These are phyloP conservation scores for Hymenoscyphus linearis DNA, from an alignment of 2,329 filamentous ascomycete genomes.

Conservation along the genomic window DNA sequence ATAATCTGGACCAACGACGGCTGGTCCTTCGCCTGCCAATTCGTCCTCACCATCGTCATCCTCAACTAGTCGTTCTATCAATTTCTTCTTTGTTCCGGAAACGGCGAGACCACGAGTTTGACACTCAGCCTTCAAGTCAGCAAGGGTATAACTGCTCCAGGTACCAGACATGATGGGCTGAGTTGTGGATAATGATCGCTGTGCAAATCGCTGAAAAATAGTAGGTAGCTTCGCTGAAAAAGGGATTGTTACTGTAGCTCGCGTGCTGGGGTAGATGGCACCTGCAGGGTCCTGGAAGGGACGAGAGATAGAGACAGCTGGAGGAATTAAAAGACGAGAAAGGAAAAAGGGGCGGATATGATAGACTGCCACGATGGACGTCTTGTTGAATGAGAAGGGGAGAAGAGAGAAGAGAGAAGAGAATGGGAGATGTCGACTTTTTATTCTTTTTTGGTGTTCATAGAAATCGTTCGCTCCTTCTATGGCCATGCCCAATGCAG, in stretches of 20 bases:
- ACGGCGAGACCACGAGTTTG: conserved; percentile 2
- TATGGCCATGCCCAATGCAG: no score
- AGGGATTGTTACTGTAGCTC: background rate
- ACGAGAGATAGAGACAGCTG: background rate
- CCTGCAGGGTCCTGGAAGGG: background rate
- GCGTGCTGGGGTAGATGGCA: background rate
- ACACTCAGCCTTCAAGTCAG: conserved; percentile 8
- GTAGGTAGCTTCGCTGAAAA: background rate
- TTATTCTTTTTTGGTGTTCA: no score
- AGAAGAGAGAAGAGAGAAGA: background rate
- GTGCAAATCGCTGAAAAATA: background rate
- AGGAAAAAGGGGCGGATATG: background rate
- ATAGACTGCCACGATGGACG: background rate
- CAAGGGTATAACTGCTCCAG: background rate
- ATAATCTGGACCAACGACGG: background rate
- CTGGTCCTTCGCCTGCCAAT: background rate
- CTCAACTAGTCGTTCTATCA: conserved; percentile 4
- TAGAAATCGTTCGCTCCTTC: no score
- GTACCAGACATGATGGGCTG: background rate
- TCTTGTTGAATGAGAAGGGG: background rate
- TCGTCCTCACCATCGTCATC: background rate
- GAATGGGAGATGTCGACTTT: background rate
- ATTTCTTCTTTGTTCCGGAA: conserved; percentile 6
- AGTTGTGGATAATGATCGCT: background rate
- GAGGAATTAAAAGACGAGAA: background rate